Conservation (phyloP, 139 green algal genomes). For the Chlamydomonas applanata region DNA sequence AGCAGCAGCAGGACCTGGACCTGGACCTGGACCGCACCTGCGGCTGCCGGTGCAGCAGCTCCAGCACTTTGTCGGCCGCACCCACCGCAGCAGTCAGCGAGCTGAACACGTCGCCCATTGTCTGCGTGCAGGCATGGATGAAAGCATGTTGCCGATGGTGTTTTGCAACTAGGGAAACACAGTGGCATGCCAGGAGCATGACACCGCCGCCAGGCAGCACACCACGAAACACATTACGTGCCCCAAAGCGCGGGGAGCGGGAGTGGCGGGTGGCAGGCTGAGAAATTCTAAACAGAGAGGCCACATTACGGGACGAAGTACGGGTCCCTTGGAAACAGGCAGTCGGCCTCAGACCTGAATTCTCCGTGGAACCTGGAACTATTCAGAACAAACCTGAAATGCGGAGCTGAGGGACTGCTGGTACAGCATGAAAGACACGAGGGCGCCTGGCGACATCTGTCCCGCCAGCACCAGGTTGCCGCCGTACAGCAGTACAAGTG, state of each 20-base stretch:
- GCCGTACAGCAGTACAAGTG: conserved; percentile 52
- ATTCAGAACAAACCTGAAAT: conserved; percentile 53
- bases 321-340: no score
- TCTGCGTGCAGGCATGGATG: conserved; percentile 21
- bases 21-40: neutral
- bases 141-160: neutral
- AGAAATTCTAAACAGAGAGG: no score
- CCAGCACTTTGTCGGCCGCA: conserved; percentile 75
- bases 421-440: conserved; percentile 85
- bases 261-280: no score
- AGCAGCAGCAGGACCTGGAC: no score
- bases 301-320: no score
- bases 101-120: conserved; percentile 77
- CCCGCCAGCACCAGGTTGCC: conserved; percentile 55
- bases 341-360: no score
- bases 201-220: no score
- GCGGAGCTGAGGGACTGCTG: conserved; percentile 66
- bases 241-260: no score
- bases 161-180: no score
- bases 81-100: conserved; percentile 74
- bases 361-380: no score
- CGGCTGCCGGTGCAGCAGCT: conserved; percentile 9
- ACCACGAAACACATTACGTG: no score
- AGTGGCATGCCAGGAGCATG: no score
- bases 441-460: conserved; percentile 46